Evolutionary conservation across 768 basidiomycete genomes (phyloP).

Genomic region (Galerina sulciceps): DNA sequence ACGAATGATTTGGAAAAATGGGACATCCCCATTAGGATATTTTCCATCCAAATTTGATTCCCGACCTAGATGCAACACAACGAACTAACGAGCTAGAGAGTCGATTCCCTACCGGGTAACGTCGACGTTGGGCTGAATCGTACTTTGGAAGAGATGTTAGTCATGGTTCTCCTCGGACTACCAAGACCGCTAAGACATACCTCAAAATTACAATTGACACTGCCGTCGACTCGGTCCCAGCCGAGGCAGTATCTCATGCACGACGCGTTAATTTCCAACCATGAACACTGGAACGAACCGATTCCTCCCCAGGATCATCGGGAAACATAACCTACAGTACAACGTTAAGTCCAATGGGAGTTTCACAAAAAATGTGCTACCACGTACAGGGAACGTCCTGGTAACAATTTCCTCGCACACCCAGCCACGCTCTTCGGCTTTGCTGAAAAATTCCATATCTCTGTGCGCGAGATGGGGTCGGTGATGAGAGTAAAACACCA

Average conservation of each 20-base stretch:
- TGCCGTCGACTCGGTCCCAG: background rate
- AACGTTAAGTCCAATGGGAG: background rate
- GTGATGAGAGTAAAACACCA: constrained; percentile 92
- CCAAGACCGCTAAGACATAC: background rate
- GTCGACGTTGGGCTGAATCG: background rate
- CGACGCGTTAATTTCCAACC: constrained; percentile 67
- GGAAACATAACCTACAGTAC: constrained; percentile 93
- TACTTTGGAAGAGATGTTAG: background rate
- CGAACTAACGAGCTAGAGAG: background rate
- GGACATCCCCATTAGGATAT: too few species aligned
- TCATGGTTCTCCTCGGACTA: background rate
- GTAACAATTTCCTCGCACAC: constrained; percentile 69
- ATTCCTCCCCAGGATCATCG: constrained; percentile 80
- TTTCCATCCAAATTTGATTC: too few species aligned
- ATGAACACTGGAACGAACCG: constrained; percentile 80
- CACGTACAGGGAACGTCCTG: constrained; percentile 64
- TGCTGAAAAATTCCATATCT: constrained; percentile 82
- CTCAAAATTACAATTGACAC: background rate
- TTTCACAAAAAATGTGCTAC: background rate
- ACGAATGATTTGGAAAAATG: too few species aligned
- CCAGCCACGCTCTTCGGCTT: constrained; percentile 72
- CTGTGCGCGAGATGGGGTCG: constrained; percentile 81
- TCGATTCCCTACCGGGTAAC: background rate
- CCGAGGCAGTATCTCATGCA: background rate
- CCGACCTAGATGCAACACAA: too few species aligned